A percentile compares a stretch with the other conserved stretches of the same genome.
These are phyloP conservation scores for Penicillium sclerotigenum DNA, from an alignment of 2,329 filamentous ascomycete species.

Conservation along the genomic window DNA sequence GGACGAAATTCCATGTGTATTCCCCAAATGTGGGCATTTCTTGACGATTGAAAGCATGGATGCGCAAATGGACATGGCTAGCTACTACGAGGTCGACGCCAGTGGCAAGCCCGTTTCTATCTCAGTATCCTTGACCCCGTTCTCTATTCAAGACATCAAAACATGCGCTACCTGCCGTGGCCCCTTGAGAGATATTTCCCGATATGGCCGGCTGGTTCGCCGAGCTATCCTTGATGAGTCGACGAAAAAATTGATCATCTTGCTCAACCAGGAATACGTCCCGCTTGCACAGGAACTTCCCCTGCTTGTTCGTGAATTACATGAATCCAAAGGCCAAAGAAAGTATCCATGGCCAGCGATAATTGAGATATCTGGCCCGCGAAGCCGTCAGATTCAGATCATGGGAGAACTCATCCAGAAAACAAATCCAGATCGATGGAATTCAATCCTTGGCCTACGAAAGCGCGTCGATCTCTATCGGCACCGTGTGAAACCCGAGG, in stretches of 20 bases:
- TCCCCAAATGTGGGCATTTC: constrained; percentile 63
- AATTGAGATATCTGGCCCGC: constrained; percentile 12
- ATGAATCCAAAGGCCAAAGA: constrained; percentile 2
- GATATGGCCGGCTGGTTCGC: constrained; percentile 62
- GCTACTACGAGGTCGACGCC: constrained; percentile 29
- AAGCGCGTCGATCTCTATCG: constrained; percentile 31
- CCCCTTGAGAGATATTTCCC: constrained; percentile 54
- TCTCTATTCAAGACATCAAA: constrained; percentile 51
- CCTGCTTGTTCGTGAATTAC: constrained; percentile 25
- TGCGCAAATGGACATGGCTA: constrained; percentile 54
- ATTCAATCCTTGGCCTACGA: constrained; percentile 28
- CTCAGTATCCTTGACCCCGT: constrained; percentile 41
- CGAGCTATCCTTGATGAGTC: constrained; percentile 60
- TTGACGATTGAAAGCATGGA: constrained; percentile 61
- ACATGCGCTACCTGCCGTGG: constrained; percentile 61
- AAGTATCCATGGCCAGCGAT: neutral
- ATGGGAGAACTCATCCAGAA: constrained; percentile 21
- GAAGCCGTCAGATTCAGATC: constrained; percentile 24
- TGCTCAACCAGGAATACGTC: constrained; percentile 46
- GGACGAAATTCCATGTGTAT: constrained; percentile 59
- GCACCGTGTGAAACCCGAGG: constrained; percentile 31
- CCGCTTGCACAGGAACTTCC: constrained; percentile 40
- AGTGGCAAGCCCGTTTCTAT: constrained; percentile 25
- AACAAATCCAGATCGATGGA: constrained; percentile 24
- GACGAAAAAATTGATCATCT: constrained; percentile 62